phyloP scores from a whole-genome alignment of 345 rosid genomes.

The Populus nigra region DNA sequence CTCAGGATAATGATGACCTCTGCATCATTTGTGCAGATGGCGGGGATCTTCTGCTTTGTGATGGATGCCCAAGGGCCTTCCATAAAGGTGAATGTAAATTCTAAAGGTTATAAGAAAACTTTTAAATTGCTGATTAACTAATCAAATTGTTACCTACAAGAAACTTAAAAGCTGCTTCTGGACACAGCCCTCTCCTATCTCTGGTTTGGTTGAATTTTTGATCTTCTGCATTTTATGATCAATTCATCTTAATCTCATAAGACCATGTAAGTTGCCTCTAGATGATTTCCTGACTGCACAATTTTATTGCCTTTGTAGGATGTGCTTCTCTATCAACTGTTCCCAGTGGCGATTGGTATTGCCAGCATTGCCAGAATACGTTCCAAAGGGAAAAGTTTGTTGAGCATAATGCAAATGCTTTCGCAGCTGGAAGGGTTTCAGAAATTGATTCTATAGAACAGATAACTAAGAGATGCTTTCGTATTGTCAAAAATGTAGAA shows the following conservation, averaged over 20 bases:
- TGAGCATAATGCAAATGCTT: constrained; percentile 66
- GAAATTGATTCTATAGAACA: constrained; percentile 84
- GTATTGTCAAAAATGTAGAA: constrained; percentile 63
- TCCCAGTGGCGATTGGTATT: constrained; percentile 78
- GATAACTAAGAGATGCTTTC: constrained; percentile 80
- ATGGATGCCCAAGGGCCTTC: constrained; percentile 99
- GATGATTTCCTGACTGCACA: constrained; percentile 8
- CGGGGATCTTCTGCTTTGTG: constrained; percentile 87
- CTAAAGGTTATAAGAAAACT: neutral
- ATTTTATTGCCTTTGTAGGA: constrained; percentile 48
- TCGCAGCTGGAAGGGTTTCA: constrained; percentile 81
- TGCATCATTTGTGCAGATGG: constrained; percentile 96
- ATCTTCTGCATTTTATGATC: neutral
- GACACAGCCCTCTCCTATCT: neutral
- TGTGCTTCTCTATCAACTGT: constrained; percentile 61
- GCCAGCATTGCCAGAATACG: constrained; percentile 63
- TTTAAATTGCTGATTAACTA: neutral
- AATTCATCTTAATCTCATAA: neutral
- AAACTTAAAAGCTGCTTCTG: neutral
- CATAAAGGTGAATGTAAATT: constrained; percentile 62
- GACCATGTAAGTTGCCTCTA: neutral
- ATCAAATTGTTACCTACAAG: neutral
- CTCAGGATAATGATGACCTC: constrained; percentile 75
- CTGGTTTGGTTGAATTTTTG: neutral
- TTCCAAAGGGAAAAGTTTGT: constrained; percentile 64